phyloP scores from a whole-genome alignment of 1,284 basidiomycete species.

The Fomitiporia mediterranea region DNA sequence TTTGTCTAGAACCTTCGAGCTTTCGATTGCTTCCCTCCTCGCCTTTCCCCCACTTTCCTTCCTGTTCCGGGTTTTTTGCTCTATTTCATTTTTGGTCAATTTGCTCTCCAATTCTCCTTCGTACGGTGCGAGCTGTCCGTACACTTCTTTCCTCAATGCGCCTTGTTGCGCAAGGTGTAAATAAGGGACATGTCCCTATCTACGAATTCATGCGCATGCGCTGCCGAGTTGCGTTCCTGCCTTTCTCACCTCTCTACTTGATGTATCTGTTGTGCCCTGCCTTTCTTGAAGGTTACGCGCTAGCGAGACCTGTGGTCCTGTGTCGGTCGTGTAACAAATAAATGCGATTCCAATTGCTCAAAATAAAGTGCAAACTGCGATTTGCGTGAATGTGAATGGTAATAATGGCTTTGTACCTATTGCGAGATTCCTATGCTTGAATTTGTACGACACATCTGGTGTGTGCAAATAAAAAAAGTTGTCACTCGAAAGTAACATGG shows the following conservation, averaged over 20 bases:
- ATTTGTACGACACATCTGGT: not conserved
- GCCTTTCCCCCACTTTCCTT: not conserved
- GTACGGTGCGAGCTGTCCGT: slow-evolving; percentile 1
- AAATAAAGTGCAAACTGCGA: not conserved
- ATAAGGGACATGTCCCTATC: not conserved
- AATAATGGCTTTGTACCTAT: too few species aligned
- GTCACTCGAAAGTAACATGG: too few species aligned
- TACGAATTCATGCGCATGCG: not conserved
- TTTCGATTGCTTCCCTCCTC: slow-evolving; percentile 6
- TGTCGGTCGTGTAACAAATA: slow-evolving; percentile 5
- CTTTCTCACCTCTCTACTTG: not conserved
- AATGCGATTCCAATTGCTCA: not conserved
- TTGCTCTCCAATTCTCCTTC: not conserved
- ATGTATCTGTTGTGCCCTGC: slow-evolving; percentile 1
- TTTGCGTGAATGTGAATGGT: too few species aligned
- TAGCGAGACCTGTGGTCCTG: slow-evolving; percentile 4
- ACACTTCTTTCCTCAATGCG: not conserved
- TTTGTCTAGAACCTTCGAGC: slow-evolving; percentile 33
- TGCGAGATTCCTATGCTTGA: too few species aligned
- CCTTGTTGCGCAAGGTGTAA: not conserved
- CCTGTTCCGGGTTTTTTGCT: slow-evolving; percentile 2
- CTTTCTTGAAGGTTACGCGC: slow-evolving; percentile 5
- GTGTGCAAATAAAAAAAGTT: too few species aligned
- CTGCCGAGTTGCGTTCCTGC: not conserved
- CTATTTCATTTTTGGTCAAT: not conserved